Evolutionary conservation across 306 rosid genomes (phyloP), one percentile per base, ranked within the genome.

Genomic region (Erythrophleum fordii): DNA sequence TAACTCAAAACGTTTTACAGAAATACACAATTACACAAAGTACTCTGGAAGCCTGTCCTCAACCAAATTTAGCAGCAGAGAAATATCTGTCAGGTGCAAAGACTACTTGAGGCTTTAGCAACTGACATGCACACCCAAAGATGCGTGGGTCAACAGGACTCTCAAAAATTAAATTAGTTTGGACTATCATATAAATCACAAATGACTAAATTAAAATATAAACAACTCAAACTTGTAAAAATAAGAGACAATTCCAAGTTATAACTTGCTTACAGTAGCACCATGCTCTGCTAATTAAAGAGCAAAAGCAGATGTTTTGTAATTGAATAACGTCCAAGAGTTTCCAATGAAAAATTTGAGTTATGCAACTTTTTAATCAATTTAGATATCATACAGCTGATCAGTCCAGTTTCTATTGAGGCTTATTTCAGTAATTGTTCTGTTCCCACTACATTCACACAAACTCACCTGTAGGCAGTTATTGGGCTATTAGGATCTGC

Each of bases 391-490:
- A 55, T 39, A 51, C 13, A 79, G 56, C n/a, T 26, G 53, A 69
- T 7, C 56, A 28, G 20, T 26, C 17, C 11, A 6, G 65, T 31
- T 39, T 65, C 77, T 9, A 39, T 60, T 34, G 9, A 34, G 20
- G 20, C 71, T 28, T 80, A 52, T 76, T 55, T 41, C 52, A 16
- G 48, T 39, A 67, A 66, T 62, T 61, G 66, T 20, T 25, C 53
- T 45, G 41, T 72, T 31, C 52, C 76, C 29, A 53, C 12, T 18
- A 79, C 45, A 85, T 22, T 42, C 71, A 41, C 25, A 79, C 53
- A 45, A 66, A 89, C 96, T 72, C 87, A 90, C 99, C 98, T 90
- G 51, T 84, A 79, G 75, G 99, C 99, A 79, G 97, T 90, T 77
- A 96, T 92, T 66, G 98, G 98, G 77, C 94, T 71, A 73, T 55